Evolutionary conservation across 805 yeast genomes (phyloP), one percentile per base, ranked within the genome.

Genomic region (Kurtzmaniella cleridarum): DNA sequence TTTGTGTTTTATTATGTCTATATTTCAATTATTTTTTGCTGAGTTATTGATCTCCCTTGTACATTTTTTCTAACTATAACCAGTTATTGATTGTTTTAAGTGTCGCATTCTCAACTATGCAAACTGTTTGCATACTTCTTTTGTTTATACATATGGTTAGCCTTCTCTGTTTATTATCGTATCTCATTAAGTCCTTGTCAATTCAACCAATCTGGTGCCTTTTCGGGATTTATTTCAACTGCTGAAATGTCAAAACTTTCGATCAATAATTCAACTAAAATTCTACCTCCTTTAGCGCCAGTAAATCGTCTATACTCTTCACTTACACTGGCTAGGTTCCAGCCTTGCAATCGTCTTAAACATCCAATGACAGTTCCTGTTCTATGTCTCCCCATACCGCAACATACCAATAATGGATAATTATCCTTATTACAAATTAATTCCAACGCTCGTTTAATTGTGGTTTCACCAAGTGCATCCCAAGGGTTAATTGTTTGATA

Each of bases 311-410:
- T 73, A 56, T 91, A 91, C 57, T 91, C 98, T 58, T 91, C 98
- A 41, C 89, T 78, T 1, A 91, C 93, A 57, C 69, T 60, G 9
- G 98, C 96, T 55, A 91, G 66, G 54, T 95, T 93, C 98, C 98
- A 91, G n/a, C 95, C 91, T 70, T 93, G 97, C 14, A 93, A 66
- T 43, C 96, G 73, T 46, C 98, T 69, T 34, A 91, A 65, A 59
- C 98, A 91, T 1, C 98, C 98, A 43, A 93, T 79, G 3, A 93
- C 96, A 0, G 98, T 90, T 1, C 98, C 98, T 0, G 98, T 90
- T 47, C 98, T 72, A 60, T 91, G 98, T 49, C 98, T 71, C 0
- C 98, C 98, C 98, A 93, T 93, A 11, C 97, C 96, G 53, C 98
- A 93, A 59, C 98, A 93, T 3, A 90, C 90, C 36, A 93, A 65